Evolutionary conservation across 306 rosid genomes (phyloP).

Genomic region (Cotoneaster glaucophyllus): DNA sequence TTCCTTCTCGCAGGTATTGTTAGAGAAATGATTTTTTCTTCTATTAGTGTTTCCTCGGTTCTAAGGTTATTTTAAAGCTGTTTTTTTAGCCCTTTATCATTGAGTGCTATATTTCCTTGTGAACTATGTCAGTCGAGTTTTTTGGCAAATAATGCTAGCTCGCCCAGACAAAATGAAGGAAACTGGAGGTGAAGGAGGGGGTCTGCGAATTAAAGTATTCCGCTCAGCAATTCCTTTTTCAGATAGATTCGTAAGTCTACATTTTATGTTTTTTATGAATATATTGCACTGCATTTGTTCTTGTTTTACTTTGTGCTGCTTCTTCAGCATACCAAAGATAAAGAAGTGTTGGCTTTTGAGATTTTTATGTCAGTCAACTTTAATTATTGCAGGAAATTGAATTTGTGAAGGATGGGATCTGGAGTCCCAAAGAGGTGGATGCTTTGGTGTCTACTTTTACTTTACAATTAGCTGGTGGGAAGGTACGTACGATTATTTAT

Average conservation of each 20-base stretch:
- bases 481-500: background rate
- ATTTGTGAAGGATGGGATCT: constrained; percentile 62
- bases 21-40: background rate
- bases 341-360: background rate
- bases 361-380: background rate
- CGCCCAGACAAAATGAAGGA: constrained; percentile 36
- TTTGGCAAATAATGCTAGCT: constrained; percentile 73
- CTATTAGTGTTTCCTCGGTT: background rate
- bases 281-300: background rate
- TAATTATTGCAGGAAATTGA: constrained; percentile 72
- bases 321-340: background rate
- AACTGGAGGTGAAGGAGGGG: constrained; percentile 28
- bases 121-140: constrained; percentile 49
- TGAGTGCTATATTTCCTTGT: constrained; percentile 15
- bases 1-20: constrained; percentile 65
- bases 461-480: constrained; percentile 59
- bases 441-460: constrained; percentile 60
- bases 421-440: constrained; percentile 64
- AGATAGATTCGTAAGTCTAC: constrained; percentile 63
- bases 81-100: constrained; percentile 1
- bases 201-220: constrained; percentile 52
- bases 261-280: constrained; percentile 1
- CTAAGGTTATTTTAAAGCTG: background rate
- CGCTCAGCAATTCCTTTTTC: constrained; percentile 53
- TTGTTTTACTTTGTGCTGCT: constrained; percentile 6